Percentiles rank a stretch among this genome's conserved stretches.
phyloP scores from a whole-genome alignment of 805 yeast species.

The Lipomyces kockii region DNA sequence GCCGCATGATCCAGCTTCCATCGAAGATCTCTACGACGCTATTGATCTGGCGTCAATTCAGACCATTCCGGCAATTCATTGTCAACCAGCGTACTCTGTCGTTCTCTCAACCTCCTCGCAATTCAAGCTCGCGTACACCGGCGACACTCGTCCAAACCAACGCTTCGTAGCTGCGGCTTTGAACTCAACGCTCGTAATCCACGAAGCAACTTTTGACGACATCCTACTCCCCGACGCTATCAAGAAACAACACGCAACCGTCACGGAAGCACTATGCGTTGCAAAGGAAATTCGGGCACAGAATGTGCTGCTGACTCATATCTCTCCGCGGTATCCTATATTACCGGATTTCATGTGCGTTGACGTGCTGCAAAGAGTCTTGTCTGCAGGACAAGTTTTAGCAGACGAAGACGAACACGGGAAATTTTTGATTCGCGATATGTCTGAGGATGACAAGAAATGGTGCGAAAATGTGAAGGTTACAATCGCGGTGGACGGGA shows the following conservation, averaged over 20 bases:
- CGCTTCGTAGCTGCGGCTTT: constrained; percentile 68
- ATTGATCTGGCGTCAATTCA: constrained; percentile 48
- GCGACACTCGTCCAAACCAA: constrained; percentile 87
- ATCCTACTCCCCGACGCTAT: constrained; percentile 76
- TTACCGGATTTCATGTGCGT: not conserved
- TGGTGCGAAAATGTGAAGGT: constrained; percentile 33
- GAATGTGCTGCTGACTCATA: constrained; percentile 81
- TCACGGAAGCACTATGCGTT: constrained; percentile 79
- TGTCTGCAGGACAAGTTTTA: not conserved
- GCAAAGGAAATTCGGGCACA: constrained; percentile 72
- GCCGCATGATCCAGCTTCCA: not conserved
- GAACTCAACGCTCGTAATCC: constrained; percentile 75
- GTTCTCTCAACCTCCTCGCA: constrained; percentile 52
- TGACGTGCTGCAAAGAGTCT: not conserved
- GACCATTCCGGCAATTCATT: constrained; percentile 82
- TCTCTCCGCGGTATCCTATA: constrained; percentile 82
- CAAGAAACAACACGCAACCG: constrained; percentile 82
- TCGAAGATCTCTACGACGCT: constrained; percentile 38
- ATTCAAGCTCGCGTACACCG: constrained; percentile 85
- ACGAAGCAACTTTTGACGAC: constrained; percentile 91
- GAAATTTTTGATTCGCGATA: not conserved
- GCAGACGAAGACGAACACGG: constrained; percentile 5
- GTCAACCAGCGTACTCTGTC: constrained; percentile 80
- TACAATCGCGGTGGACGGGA: constrained; percentile 67
- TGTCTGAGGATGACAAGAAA: not conserved